Conservation (phyloP, 2,329 filamentous ascomycete species). For the Calonectria hongkongensis region DNA sequence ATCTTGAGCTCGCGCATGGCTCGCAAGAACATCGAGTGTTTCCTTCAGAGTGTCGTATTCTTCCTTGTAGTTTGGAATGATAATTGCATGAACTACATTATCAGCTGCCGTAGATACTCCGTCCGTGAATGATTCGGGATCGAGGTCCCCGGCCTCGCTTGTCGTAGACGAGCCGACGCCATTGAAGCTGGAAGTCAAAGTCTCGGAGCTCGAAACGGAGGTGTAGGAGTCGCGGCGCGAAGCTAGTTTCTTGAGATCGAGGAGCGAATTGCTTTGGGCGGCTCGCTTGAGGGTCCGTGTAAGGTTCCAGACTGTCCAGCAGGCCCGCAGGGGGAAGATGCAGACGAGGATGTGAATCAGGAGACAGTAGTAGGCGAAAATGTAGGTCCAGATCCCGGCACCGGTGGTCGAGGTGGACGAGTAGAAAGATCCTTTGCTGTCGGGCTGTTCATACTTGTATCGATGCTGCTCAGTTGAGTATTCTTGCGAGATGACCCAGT, state of each 20-base stretch:
- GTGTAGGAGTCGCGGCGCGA: slow-evolving; percentile 72
- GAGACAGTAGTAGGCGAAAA: slow-evolving; percentile 80
- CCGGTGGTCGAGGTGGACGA: slow-evolving; percentile 60
- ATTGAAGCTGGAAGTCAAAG: slow-evolving; percentile 66
- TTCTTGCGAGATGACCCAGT: slow-evolving; percentile 73
- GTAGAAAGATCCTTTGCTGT: slow-evolving; percentile 57
- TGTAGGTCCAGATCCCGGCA: slow-evolving; percentile 69
- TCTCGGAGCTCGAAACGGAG: slow-evolving; percentile 75
- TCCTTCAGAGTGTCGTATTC: slow-evolving; percentile 80
- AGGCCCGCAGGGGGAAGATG: slow-evolving; percentile 77
- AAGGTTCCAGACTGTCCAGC: slow-evolving; percentile 76
- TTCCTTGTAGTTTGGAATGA: slow-evolving; percentile 85
- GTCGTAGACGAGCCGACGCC: slow-evolving; percentile 68
- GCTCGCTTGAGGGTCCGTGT: slow-evolving; percentile 70
- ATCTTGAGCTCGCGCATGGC: slow-evolving; percentile 77
- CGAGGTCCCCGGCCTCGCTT: slow-evolving; percentile 72
- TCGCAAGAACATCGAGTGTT: slow-evolving; percentile 81
- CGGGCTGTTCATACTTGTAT: slow-evolving; percentile 65
- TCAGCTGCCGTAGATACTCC: slow-evolving; percentile 63
- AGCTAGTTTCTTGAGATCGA: slow-evolving; percentile 66
- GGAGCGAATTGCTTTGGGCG: slow-evolving; percentile 66
- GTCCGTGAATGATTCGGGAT: slow-evolving; percentile 68
- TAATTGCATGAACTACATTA: slow-evolving; percentile 77
- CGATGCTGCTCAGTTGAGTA: slow-evolving; percentile 64
- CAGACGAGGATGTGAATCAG: slow-evolving; percentile 79